Percentiles rank a stretch among this genome's conserved stretches.
Evolutionary conservation across 148 eudicot genomes (phyloP).

Genomic region (Nepenthes mirabilis): DNA sequence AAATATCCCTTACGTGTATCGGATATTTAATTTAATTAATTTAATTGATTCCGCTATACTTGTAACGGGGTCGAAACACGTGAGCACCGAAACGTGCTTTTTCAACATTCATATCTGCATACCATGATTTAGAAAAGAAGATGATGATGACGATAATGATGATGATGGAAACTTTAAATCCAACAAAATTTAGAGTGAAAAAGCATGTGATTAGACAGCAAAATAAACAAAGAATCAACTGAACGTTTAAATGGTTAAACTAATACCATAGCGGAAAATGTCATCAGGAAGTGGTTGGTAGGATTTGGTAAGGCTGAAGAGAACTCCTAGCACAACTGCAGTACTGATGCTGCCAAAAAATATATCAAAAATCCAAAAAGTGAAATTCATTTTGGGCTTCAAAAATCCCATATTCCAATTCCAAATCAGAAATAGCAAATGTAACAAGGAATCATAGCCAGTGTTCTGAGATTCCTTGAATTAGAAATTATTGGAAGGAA

Average conservation of each 20-base stretch:
- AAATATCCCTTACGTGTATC: no score
- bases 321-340: slow-evolving; percentile 58
- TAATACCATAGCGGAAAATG: slow-evolving; percentile 73
- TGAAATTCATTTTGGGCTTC: background rate
- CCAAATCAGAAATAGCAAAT: background rate
- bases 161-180: background rate
- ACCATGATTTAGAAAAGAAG: background rate
- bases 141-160: background rate
- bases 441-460: no score
- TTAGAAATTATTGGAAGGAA: no score
- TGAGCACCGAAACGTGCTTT: no score
- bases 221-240: background rate
- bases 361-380: background rate
- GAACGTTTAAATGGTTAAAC: background rate
- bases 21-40: no score
- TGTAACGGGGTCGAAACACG: no score
- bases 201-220: background rate
- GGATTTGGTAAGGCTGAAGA: slow-evolving; percentile 64
- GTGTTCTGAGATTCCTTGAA: no score
- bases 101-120: no score
- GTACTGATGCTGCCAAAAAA: slow-evolving; percentile 43
- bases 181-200: background rate
- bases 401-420: background rate
- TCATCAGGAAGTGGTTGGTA: slow-evolving; percentile 75
- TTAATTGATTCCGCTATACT: no score